Evolutionary conservation across 805 yeast genomes (phyloP).

Genomic region (Candida coquimbonensis): DNA sequence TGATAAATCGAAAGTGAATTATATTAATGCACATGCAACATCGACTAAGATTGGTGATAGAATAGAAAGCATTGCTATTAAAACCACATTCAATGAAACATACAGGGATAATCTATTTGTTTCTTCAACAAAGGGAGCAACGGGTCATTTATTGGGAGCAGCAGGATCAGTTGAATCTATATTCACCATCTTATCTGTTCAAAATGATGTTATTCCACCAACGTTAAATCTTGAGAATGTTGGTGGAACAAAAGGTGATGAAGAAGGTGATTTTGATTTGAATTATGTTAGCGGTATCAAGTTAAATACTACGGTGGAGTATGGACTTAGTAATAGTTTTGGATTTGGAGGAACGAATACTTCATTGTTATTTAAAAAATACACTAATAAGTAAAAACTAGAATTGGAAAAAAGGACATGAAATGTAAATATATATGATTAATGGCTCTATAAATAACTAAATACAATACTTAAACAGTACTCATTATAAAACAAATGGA

Average conservation of each 20-base stretch:
- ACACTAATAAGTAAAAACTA: background rate
- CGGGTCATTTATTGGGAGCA: conserved; percentile 92
- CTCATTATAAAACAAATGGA: conserved; percentile 28
- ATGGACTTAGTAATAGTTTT: conserved; percentile 82
- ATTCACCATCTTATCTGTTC: conserved; percentile 63
- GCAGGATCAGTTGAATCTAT: conserved; percentile 93
- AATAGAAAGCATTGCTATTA: conserved; percentile 78
- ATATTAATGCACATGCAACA: conserved; percentile 95
- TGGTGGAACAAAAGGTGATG: conserved; percentile 40
- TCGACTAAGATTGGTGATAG: conserved; percentile 84
- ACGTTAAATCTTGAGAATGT: conserved; percentile 61
- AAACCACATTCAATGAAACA: conserved; percentile 37
- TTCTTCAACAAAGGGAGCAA: conserved; percentile 84
- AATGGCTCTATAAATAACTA: too few relatives aligned
- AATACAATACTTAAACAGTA: too few relatives aligned
- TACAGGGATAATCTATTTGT: conserved; percentile 36
- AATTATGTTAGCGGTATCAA: conserved; percentile 52
- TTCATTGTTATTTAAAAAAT: conserved; percentile 48
- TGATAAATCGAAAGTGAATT: conserved; percentile 47
- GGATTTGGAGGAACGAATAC: conserved; percentile 98
- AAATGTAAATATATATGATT: too few relatives aligned
- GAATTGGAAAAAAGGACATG: background rate
- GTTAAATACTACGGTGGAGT: conserved; percentile 33
- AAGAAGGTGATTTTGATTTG: conserved; percentile 33
- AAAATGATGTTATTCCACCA: conserved; percentile 60